Base-by-base conservation (phyloP, 352 stramenopile species). In the Plasmopara halstedii region DNA sequence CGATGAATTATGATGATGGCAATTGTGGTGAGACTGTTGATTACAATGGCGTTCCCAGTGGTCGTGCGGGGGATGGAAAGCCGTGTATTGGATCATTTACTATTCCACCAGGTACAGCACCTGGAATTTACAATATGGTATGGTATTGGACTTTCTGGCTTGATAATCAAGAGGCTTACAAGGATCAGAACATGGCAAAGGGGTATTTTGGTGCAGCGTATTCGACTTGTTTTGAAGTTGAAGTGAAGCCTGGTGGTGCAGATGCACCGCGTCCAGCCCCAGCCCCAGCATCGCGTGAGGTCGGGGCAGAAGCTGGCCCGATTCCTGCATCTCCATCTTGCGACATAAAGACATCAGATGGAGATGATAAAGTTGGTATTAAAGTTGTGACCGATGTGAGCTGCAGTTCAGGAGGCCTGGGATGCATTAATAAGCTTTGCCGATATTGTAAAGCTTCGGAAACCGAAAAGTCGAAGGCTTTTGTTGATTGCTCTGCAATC, bases 71-170 rank as follows among this genome's bases (percentile, higher is more conserved):
- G 7, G 73, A 85, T 26, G 70, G 69, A 25, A 78, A 80, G 47
- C 73, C 73, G 2, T 85, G 73, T 27, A 61, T 85, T 21, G 67
- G 73, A 5, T 56, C 58, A 17, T 85, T 85, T 37, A 58, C 52
- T 22, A 59, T 83, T 31, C 70, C 73, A 0, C 41, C 35, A 6
- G 67, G 67, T 19, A 80, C 68, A 0, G 15, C 62, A 7, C 51
- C 70, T 1, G 73, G 73, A 11, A 58, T 74, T 29, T 85, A 82
- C 56, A 73, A 75, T 23, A 73, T 83, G 53, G 73, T 85, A 7
- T 85, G 73, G 73, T 83, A 76, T 49, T 85, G 73, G 73, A 81
- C 70, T 34, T 85, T 81, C 50, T 85, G 75, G 53, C 44, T 80
- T 4, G 64, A 80, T 23, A 47, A 82, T 36, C 56, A 63, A 35